A percentile compares a stretch with the other conserved stretches of the same genome.
These are phyloP conservation scores for Rosa multiflora DNA, from an alignment of 306 rosid species.

Conservation along the genomic window DNA sequence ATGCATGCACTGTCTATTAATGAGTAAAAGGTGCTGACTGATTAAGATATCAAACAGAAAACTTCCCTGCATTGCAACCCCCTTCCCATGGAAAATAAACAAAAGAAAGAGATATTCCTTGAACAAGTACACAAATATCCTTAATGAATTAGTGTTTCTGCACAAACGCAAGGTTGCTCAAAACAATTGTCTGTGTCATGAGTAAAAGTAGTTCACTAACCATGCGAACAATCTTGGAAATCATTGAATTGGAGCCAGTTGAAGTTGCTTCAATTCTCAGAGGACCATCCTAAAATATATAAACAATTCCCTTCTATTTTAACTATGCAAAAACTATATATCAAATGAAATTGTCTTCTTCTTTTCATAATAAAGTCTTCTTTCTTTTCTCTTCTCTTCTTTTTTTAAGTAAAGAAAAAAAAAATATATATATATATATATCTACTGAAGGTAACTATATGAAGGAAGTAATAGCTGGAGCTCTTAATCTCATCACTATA, in stretches of 20 bases:
- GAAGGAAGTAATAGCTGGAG: neutral
- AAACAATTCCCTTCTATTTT: constrained; percentile 21
- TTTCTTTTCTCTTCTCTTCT: neutral
- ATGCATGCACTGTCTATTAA: constrained; percentile 9
- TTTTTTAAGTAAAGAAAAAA: neutral
- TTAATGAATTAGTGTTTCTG: neutral
- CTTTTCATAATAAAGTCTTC: neutral
- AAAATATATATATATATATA: no score
- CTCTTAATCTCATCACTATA: neutral
- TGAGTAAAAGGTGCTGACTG: neutral
- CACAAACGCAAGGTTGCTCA: neutral
- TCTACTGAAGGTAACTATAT: neutral
- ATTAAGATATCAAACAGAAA: neutral
- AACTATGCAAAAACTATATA: constrained; percentile 9
- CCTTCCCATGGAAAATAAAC: neutral
- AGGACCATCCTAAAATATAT: constrained; percentile 89
- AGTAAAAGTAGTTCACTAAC: constrained; percentile 43
- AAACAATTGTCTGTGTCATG: neutral
- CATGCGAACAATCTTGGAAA: constrained; percentile 93
- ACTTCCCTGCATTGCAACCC: neutral
- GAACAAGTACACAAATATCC: neutral
- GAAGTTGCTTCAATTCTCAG: constrained; percentile 92
- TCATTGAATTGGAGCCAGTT: constrained; percentile 87
- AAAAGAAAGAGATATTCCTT: neutral
- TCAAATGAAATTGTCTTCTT: neutral